Base-by-base conservation (phyloP, 495 filamentous ascomycete genomes). In the Trypethelium eluteriae region DNA sequence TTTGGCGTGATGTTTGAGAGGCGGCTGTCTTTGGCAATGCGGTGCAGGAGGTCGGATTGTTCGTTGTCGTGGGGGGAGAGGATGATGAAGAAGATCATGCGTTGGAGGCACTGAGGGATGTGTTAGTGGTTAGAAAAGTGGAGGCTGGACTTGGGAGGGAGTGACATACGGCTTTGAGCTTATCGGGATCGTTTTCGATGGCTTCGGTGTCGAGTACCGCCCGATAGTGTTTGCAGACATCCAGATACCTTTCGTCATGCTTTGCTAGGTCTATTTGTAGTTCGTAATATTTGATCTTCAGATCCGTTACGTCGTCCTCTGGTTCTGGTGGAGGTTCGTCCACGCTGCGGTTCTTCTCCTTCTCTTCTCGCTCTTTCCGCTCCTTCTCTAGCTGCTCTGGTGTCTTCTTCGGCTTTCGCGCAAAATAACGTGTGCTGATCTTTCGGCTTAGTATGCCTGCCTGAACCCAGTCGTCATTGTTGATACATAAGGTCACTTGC, bases 21-120 rank as follows among this genome's bases (percentile, higher is more conserved):
- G 63, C 80, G 79, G n/a, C 77, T 67, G 72, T 92, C 89, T 70
- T 81, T 79, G 76, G 91, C 85, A 73, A 98, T 88, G 70, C 94
- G 91, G 78, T 98, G 94, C 68, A 98, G 84, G 61, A 98, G 89
- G 69, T 98, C 94, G 72, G 92, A 93, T 78, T 98, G 94, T 74
- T 98, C 94, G 79, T 98, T 98, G 81, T 97, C 93, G 79, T 98
- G 91, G 11, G 95, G 93, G 9, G 94, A 89, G 66, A 98, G 89
- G 68, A 97, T 92, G 74, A 97, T 86, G 79, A 95, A 98, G 81
- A 94, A 98, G 78, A 98, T 90, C 71, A 97, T 91, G 69, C 93
- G 85, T 79, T 95, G 90, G 59, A 98, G 85, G 39, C 89, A 85
- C 92, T 89, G 65, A 7, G n/a, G 66, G 65, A 7, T 5, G 11